Conservation (phyloP, 2,329 filamentous ascomycete species). For the Cytospora chrysosperma region DNA sequence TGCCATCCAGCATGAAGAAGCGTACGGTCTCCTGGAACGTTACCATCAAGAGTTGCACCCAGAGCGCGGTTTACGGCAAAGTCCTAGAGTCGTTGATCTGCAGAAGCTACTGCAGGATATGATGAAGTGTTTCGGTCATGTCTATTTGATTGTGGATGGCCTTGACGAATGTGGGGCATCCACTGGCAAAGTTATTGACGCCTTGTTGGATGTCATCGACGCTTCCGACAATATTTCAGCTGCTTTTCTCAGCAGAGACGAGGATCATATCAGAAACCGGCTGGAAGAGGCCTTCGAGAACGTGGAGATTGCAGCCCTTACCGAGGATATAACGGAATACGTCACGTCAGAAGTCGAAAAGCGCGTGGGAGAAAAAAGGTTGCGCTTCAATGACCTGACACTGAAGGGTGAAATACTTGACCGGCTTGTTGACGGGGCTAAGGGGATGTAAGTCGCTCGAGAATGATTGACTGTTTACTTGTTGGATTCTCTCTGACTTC, state of each 20-base stretch:
- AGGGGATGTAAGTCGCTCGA: not conserved
- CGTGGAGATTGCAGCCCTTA: constrained; percentile 1
- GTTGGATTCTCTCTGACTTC: not conserved
- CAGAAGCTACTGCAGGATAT: not conserved
- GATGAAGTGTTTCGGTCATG: not conserved
- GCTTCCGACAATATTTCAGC: constrained; percentile 19
- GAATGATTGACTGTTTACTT: no score
- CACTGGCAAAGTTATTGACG: not conserved
- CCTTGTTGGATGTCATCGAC: not conserved
- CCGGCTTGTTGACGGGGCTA: not conserved
- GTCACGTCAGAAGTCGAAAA: constrained; percentile 9
- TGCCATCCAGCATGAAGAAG: constrained; percentile 31
- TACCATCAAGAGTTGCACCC: constrained; percentile 26
- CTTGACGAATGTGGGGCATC: not conserved
- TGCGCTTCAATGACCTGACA: not conserved
- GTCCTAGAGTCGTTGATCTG: not conserved
- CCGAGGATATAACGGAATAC: not conserved
- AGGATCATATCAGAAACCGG: not conserved
- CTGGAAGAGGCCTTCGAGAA: not conserved
- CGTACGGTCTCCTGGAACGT: constrained; percentile 26
- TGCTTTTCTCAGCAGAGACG: constrained; percentile 27
- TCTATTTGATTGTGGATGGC: not conserved
- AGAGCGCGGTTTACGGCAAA: not conserved
- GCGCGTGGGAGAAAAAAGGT: not conserved
- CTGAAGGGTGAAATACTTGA: constrained; percentile 1